phyloP scores from a whole-genome alignment of 306 rosid species.

The Neltuma alba region DNA sequence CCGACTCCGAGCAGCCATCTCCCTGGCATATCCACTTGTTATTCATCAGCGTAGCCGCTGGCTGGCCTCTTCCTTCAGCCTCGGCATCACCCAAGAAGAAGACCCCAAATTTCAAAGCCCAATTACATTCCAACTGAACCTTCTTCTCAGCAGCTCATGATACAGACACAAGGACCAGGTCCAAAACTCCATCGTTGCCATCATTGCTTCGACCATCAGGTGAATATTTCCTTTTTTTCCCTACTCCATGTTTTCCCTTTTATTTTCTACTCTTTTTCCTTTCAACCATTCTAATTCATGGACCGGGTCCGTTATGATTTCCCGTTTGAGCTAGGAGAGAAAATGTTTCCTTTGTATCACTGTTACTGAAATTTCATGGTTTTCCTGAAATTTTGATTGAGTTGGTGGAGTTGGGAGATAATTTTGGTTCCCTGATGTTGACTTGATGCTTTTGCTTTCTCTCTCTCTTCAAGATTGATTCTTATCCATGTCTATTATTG shows the following conservation, averaged over 20 bases:
- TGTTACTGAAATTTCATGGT: background rate
- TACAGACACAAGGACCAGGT: background rate
- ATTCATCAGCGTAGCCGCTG: background rate
- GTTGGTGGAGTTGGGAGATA: background rate
- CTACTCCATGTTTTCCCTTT: background rate
- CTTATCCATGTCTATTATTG: background rate
- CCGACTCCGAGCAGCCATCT: conserved; percentile 12
- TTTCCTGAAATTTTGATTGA: background rate
- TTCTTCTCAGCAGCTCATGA: background rate
- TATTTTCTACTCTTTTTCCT: background rate
- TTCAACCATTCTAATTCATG: background rate
- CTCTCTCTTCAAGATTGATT: background rate
- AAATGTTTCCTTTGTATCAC: background rate
- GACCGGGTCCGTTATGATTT: background rate
- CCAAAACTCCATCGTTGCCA: background rate
- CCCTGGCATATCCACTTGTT: background rate
- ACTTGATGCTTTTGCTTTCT: background rate
- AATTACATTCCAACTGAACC: background rate
- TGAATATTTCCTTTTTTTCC: background rate
- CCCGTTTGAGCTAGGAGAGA: background rate
- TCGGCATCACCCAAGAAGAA: background rate
- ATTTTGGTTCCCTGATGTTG: background rate
- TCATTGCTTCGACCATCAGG: background rate
- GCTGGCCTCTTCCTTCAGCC: background rate
- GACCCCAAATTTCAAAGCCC: background rate